Percentiles rank a stretch among this genome's conserved stretches.
These are phyloP conservation scores for Flaveria floridana DNA, from an alignment of 140 eudicot genomes.

Conservation along the genomic window DNA sequence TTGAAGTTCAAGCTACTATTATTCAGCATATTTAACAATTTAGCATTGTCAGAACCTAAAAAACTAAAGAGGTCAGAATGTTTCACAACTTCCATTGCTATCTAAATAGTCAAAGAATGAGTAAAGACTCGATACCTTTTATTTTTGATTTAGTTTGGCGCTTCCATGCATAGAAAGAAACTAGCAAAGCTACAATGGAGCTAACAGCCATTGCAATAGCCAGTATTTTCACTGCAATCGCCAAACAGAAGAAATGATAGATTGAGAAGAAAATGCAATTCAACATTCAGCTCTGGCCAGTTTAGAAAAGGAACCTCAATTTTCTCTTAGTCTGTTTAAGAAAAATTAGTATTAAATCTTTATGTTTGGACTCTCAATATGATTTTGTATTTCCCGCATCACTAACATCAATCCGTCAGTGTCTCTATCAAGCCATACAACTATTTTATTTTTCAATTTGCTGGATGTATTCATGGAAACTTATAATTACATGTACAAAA, in stretches of 20 bases:
- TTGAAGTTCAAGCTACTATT: slow-evolving; percentile 71
- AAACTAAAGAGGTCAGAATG: not conserved
- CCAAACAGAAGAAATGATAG: not conserved
- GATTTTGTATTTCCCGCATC: not conserved
- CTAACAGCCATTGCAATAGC: slow-evolving; percentile 45
- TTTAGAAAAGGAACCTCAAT: not conserved
- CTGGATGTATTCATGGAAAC: not conserved
- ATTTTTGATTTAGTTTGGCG: slow-evolving; percentile 40
- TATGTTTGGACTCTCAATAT: not conserved
- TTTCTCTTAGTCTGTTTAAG: not conserved
- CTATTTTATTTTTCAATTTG: not conserved
- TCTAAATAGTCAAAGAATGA: not conserved
- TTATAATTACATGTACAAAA: not conserved
- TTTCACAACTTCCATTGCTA: not conserved
- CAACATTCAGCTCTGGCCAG: not conserved
- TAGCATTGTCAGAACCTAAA: slow-evolving; percentile 48
- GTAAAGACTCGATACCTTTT: slow-evolving; percentile 35
- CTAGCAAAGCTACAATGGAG: slow-evolving; percentile 42
- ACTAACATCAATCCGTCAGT: no score
- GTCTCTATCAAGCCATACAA: not conserved
- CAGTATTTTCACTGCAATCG: slow-evolving; percentile 38
- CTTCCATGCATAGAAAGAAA: slow-evolving; percentile 47
- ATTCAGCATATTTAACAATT: slow-evolving; percentile 48
- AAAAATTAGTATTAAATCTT: not conserved
- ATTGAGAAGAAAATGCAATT: not conserved